Evolutionary conservation across 2,329 filamentous ascomycete genomes (phyloP).

Genomic region (Aureobasidium leucospermi): DNA sequence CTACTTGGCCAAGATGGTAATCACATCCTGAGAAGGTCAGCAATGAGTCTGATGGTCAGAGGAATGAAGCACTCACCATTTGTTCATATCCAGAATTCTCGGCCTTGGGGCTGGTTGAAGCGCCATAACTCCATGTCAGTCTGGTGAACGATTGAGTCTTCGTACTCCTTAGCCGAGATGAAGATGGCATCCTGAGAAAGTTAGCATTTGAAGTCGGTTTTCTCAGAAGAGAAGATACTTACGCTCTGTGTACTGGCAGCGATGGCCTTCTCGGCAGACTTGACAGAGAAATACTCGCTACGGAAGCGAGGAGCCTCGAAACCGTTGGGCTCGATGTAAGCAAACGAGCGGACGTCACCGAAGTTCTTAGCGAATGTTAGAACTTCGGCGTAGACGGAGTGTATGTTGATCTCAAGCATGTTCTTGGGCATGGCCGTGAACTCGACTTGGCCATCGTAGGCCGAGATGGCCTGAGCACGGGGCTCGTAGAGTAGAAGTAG

Average conservation of each 20-base stretch:
- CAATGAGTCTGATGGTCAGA: too few relatives aligned
- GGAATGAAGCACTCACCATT: too few relatives aligned
- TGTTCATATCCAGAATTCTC: too few relatives aligned
- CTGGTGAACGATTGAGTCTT: neutral
- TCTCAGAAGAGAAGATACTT: neutral
- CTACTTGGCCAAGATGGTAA: too few relatives aligned
- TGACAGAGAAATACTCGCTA: constrained; percentile 24
- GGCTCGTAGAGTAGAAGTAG: too few relatives aligned
- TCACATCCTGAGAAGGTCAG: too few relatives aligned
- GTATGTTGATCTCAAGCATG: constrained; percentile 16
- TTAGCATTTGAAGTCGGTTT: too few relatives aligned
- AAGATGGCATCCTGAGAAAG: too few relatives aligned
- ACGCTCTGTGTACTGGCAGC: neutral
- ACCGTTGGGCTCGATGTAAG: constrained; percentile 4
- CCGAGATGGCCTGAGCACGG: constrained; percentile 11
- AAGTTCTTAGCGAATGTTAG: constrained; percentile 17
- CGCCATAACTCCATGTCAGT: neutral
- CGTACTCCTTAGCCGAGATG: too few relatives aligned
- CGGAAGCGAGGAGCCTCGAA: constrained; percentile 21
- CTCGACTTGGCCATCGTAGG: constrained; percentile 26
- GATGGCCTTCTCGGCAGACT: constrained; percentile 16
- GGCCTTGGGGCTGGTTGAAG: constrained; percentile 27
- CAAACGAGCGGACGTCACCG: constrained; percentile 22
- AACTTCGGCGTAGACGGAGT: constrained; percentile 14
- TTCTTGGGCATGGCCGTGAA: constrained; percentile 15